Evolutionary conservation across 2,329 filamentous ascomycete genomes (phyloP).

Genomic region (Aspergillus tanneri): DNA sequence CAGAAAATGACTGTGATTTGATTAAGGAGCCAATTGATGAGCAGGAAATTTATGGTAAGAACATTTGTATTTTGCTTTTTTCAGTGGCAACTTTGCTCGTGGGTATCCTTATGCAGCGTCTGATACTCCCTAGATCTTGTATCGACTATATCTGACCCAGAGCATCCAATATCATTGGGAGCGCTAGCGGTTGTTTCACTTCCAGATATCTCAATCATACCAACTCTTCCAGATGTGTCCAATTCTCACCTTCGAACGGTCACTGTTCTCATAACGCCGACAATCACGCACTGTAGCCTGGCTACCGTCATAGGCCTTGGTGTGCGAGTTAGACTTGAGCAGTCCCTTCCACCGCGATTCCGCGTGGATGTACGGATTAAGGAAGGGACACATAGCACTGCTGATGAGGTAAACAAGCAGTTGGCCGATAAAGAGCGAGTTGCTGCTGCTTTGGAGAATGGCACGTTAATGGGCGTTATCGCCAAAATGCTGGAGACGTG

Average conservation of each 20-base stretch:
- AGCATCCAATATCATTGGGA: slow-evolving; percentile 91
- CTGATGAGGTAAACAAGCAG: slow-evolving; percentile 96
- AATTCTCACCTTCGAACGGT: slow-evolving; percentile 68
- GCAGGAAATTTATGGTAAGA: slow-evolving; percentile 87
- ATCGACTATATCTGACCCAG: slow-evolving; percentile 89
- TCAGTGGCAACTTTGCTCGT: not conserved
- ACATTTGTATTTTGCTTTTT: no score
- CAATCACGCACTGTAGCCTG: slow-evolving; percentile 93
- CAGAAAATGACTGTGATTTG: slow-evolving; percentile 57
- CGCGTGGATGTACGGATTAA: slow-evolving; percentile 92
- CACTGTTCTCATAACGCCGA: slow-evolving; percentile 87
- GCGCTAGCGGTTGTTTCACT: slow-evolving; percentile 93
- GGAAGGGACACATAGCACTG: slow-evolving; percentile 91
- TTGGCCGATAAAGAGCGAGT: slow-evolving; percentile 95
- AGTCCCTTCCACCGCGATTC: slow-evolving; percentile 86
- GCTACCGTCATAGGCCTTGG: slow-evolving; percentile 95
- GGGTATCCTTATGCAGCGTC: no score
- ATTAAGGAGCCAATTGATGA: slow-evolving; percentile 84
- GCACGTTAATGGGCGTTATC: slow-evolving; percentile 80
- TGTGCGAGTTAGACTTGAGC: slow-evolving; percentile 85
- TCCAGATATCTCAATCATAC: slow-evolving; percentile 80
- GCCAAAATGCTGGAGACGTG: slow-evolving; percentile 93
- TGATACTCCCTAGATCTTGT: slow-evolving; percentile 70
- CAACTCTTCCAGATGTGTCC: slow-evolving; percentile 59
- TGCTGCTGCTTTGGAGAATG: slow-evolving; percentile 90